Base-by-base conservation (phyloP, 1,139 yeast species). In the Taphrina confusa region DNA sequence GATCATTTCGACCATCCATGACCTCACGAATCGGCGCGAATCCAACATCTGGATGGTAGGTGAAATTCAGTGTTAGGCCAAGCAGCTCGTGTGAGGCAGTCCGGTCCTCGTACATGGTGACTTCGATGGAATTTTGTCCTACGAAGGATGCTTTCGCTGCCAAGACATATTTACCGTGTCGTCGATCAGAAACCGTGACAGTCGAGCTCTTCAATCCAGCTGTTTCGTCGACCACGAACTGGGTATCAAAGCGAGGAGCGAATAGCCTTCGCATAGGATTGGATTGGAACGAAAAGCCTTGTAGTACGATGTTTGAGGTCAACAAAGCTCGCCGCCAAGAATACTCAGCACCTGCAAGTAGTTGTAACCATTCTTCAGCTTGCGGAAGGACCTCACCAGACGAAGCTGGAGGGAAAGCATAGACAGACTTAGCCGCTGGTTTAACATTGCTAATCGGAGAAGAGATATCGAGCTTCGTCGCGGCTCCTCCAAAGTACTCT, bases 311-410 rank as follows among this genome's bases (percentile, higher is more conserved):
- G 64, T 82, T 81, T 65, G 92, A 81, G 34, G 91, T 79, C 66
- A 92, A 78, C 73, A 92, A 82, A 33, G 98, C 97, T 68, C 87
- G 87, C 75, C 95, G 83, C 99, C 99, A 92, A 73, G 82, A 83
- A 70, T 82, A 82, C 66, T 80, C 73, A 61, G 79, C 73, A 65
- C 98, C 97, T 63, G 96, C 96, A 69, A 92, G 79, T 63, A 85
- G 77, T 60, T 82, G 76, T 70, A 87, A 82, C 98, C 98, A 92
- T 62, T 78, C 77, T 16, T 74, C 73, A 36, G 65, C 64, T 33
- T 72, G 62, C 22, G 78, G 79, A 49, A 74, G 64, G 16, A 68
- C 66, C 23, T 71, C 61, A 49, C 65, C 66, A 22, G 78, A 75
- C 59, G 77, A 71, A 52, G 78, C 77, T 39, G 84, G 80, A 52